These are phyloP conservation scores for Penicillium expansum DNA, from an alignment of 2,329 filamentous ascomycete species.

Conservation along the genomic window DNA sequence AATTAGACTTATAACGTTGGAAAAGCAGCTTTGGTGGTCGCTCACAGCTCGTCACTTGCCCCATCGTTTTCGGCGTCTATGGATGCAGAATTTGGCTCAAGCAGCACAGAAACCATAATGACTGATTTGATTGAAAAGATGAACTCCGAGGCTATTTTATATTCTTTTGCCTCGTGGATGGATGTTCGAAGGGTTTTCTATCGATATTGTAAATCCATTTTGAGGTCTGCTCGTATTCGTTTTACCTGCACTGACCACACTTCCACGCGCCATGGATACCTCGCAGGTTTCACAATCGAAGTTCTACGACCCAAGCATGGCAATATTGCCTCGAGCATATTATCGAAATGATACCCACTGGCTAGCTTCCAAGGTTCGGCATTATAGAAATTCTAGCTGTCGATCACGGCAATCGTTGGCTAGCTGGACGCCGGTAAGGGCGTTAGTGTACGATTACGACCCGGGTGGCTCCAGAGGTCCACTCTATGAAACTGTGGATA, in stretches of 20 bases:
- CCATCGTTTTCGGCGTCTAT: not conserved
- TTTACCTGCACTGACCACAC: not conserved
- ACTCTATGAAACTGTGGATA: not conserved
- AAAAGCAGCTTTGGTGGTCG: not conserved
- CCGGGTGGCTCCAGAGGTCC: not conserved
- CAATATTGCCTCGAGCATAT: not conserved
- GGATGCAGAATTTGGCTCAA: not conserved
- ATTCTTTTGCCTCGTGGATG: not conserved
- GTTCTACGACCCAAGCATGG: not conserved
- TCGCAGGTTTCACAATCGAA: too few relatives aligned
- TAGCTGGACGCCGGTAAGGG: too few relatives aligned
- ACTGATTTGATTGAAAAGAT: not conserved
- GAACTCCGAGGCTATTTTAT: not conserved
- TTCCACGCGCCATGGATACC: too few relatives aligned
- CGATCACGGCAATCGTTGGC: not conserved
- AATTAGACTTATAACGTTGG: not conserved
- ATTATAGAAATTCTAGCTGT: not conserved
- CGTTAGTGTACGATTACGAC: not conserved
- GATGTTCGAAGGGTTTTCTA: not conserved
- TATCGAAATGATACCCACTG: not conserved
- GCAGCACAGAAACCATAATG: not conserved
- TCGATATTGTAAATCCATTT: too few relatives aligned
- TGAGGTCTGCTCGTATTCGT: not conserved
- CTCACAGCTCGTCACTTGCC: not conserved
- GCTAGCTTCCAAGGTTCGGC: not conserved